phyloP scores from a whole-genome alignment of 768 basidiomycete genomes.

The Phylloporus sp. region DNA sequence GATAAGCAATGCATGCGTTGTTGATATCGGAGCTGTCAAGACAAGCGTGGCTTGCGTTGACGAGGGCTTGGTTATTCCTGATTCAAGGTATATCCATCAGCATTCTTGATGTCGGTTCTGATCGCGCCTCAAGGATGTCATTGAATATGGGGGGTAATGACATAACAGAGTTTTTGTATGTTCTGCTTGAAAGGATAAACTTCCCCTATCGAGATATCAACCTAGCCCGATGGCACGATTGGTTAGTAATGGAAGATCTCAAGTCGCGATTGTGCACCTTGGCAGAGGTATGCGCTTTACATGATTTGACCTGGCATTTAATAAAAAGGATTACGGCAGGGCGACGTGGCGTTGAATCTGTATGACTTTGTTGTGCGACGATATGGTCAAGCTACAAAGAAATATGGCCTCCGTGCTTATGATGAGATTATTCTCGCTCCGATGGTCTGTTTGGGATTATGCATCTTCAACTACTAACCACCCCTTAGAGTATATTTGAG shows the following conservation, averaged over 20 bases:
- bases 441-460: slow-evolving; percentile 56
- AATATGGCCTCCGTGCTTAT: slow-evolving; percentile 87
- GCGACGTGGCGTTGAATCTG: slow-evolving; percentile 83
- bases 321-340: slow-evolving; percentile 41
- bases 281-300: slow-evolving; percentile 61
- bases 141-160: slow-evolving; percentile 93
- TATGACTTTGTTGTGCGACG: slow-evolving; percentile 87
- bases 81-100: slow-evolving; percentile 65
- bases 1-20: slow-evolving; percentile 90
- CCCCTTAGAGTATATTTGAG: slow-evolving; percentile 81
- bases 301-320: not conserved
- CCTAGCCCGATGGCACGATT: slow-evolving; percentile 75
- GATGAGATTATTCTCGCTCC: slow-evolving; percentile 95
- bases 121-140: slow-evolving; percentile 49
- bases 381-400: slow-evolving; percentile 72
- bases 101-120: slow-evolving; percentile 1
- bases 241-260: slow-evolving; percentile 88
- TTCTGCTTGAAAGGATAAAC: slow-evolving; percentile 70
- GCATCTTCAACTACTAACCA: not conserved
- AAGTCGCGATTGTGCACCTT: slow-evolving; percentile 83
- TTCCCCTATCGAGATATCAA: slow-evolving; percentile 89
- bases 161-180: slow-evolving; percentile 84
- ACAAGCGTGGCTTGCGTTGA: slow-evolving; percentile 92
- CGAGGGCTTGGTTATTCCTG: slow-evolving; percentile 83
- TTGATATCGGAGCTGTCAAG: slow-evolving; percentile 85